Conservation (phyloP, 2,329 filamentous ascomycete genomes). For the Capronia epimyces region DNA sequence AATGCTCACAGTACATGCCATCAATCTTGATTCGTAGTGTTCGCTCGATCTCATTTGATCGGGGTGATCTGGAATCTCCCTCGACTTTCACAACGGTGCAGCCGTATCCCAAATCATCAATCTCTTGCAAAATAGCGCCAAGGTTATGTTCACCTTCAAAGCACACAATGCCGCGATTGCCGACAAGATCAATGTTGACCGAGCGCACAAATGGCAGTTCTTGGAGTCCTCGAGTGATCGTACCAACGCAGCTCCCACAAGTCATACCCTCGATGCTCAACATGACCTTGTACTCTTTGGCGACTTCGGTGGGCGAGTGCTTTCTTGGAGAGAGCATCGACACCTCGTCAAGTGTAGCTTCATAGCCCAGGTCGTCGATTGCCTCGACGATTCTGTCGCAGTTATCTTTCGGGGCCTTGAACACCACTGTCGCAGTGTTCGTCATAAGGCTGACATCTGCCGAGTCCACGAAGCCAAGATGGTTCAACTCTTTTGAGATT, state of each 20-base stretch:
- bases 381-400: constrained; percentile 44
- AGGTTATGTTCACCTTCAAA: constrained; percentile 46
- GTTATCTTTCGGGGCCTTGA: constrained; percentile 45
- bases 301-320: constrained; percentile 5
- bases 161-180: constrained; percentile 46
- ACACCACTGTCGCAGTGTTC: constrained; percentile 61
- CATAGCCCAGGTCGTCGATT: constrained; percentile 48
- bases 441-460: constrained; percentile 60
- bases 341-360: constrained; percentile 40
- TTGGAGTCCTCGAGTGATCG: constrained; percentile 45
- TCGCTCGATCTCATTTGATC: constrained; percentile 32
- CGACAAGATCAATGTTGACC: constrained; percentile 49
- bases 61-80: constrained; percentile 32
- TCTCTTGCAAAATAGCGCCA: constrained; percentile 43
- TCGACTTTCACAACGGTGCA: constrained; percentile 52
- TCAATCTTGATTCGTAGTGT: constrained; percentile 62
- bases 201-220: constrained; percentile 43
- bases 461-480: constrained; percentile 54
- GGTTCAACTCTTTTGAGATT: constrained; percentile 56
- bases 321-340: background rate
- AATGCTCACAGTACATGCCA: constrained; percentile 71
- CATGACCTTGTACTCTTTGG: constrained; percentile 37
- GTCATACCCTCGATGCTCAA: constrained; percentile 54
- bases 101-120: constrained; percentile 62
- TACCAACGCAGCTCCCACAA: constrained; percentile 51